Conservation (phyloP, 441 rosid genomes). For the Flueggea neowawraea region DNA sequence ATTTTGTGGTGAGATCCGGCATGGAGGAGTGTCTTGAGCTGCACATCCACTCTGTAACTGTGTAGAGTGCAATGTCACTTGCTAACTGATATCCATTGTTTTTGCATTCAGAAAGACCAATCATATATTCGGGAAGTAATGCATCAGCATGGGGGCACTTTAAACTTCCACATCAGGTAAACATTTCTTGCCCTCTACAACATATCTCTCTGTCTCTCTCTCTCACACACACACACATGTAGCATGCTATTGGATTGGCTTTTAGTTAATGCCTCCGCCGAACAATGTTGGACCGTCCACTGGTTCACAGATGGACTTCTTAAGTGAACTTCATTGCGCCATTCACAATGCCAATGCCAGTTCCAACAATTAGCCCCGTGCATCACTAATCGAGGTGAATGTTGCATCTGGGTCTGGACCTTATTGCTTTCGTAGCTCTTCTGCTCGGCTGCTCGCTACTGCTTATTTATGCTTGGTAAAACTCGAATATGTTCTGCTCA, state of each 20-base stretch:
- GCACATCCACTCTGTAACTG: not conserved
- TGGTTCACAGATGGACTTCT: constrained; percentile 45
- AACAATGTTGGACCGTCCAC: constrained; percentile 31
- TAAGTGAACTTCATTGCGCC: constrained; percentile 46
- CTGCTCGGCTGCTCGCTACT: too few relatives aligned
- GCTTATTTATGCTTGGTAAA: too few relatives aligned
- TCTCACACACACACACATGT: constrained; percentile 4
- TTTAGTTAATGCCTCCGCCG: constrained; percentile 34
- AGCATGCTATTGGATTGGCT: constrained; percentile 9
- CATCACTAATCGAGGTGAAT: not conserved
- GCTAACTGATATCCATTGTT: not conserved
- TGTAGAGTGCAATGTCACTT: not conserved
- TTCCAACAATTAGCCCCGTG: constrained; percentile 19
- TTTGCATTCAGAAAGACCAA: constrained; percentile 50
- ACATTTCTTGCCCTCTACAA: not conserved
- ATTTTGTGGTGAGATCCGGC: too few relatives aligned
- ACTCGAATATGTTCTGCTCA: too few relatives aligned
- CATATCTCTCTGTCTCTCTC: not conserved
- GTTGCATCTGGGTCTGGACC: not conserved
- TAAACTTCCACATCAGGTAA: constrained; percentile 62
- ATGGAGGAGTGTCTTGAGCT: not conserved
- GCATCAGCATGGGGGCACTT: constrained; percentile 41
- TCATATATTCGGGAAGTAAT: constrained; percentile 42
- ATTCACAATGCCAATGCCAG: constrained; percentile 30
- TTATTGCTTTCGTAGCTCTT: too few relatives aligned